Conservation (phyloP, 202 grass and related monocot species). For the Hordeum pubiflorum region DNA sequence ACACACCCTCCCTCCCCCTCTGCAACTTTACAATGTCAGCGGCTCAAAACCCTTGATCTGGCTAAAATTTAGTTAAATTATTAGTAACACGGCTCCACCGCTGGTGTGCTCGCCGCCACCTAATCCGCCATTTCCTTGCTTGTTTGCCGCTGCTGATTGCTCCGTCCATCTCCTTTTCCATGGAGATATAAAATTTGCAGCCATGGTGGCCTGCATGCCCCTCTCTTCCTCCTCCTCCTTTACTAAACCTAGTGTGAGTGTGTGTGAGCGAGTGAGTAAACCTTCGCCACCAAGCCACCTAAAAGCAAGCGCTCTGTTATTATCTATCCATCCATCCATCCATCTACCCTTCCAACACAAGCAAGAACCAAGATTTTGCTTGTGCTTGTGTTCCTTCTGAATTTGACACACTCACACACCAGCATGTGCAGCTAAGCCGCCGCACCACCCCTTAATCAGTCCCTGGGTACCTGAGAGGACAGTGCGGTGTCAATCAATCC, state of each 20-base stretch:
- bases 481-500: background rate
- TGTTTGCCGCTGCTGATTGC: constrained; percentile 13
- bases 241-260: background rate
- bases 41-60: background rate
- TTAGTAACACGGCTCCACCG: background rate
- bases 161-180: background rate
- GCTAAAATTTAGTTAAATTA: background rate
- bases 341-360: constrained; percentile 27
- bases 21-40: constrained; percentile 24
- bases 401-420: constrained; percentile 18
- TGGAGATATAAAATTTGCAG: constrained; percentile 25
- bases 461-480: background rate
- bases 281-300: constrained; percentile 31
- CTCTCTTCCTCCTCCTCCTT: background rate
- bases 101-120: constrained; percentile 30
- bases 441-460: background rate
- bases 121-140: constrained; percentile 33
- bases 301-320: constrained; percentile 28
- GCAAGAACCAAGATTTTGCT: constrained; percentile 30
- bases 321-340: background rate
- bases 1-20: background rate
- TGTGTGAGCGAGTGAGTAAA: background rate
- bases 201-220: background rate
- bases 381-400: background rate
- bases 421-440: constrained; percentile 17